Base-by-base conservation (phyloP, 345 rosid species). In the Rhizophora apiculata region DNA sequence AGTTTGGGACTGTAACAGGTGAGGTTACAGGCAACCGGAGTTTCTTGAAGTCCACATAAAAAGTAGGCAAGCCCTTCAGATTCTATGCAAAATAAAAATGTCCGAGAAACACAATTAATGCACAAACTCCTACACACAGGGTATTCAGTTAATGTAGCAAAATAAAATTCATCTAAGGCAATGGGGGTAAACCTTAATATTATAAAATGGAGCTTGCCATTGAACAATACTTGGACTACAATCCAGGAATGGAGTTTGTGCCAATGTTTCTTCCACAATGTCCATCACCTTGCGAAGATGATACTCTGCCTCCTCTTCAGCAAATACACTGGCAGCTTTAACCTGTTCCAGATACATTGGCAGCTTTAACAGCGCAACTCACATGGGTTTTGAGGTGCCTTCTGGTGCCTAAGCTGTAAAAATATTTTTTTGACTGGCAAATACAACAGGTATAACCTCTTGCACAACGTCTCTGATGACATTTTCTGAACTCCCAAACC, bases 281-380 rank as follows among this genome's bases (percentile, higher is more conserved):
- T 70, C 72, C 66, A 85, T 46, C 63, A 74, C 63, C 82, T 67
- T 68, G 21, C 76, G 78, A 15, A 90, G 69, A 74, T 84, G 82
- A 52, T 83, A 83, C 75, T 93, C 98, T 6, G 85, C 92, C 81
- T 93, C 98, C 68, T 84, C 87, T 81, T 93, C 96, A 37, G 82
- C 81, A 81, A 85, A 81, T 60, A 93, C 72, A 64, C 56, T 68
- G 19, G 87, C 78, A 69, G 87, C 93, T 76, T 73, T 80, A 46
- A 87, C 87, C 98, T 93, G 82, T 78, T 74, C 62, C 82, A 74
- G 54, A 4, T 56, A 70, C 73, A 36, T 63, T 59, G 55, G n/a
- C 29, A 6, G 46, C 62, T 21, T 34, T 34, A 57, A 78, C 31
- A 68, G 64, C 34, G 37, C 11, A 58, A 74, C 67, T 56, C 53